Evolutionary conservation across 176 grass and related monocot genomes (phyloP), one percentile per base, ranked within the genome.

Genomic region (Carex scoparia): DNA sequence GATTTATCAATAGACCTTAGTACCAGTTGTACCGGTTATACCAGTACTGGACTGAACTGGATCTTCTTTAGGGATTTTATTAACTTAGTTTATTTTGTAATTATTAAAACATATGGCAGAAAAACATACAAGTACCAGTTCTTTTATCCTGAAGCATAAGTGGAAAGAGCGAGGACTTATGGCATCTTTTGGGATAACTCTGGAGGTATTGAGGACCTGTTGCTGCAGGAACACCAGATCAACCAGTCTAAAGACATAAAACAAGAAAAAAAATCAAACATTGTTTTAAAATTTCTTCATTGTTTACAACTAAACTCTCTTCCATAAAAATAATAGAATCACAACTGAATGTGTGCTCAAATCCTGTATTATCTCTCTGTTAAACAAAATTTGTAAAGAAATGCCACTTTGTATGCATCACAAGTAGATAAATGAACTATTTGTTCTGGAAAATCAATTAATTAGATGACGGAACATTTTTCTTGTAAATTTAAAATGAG

Each of bases 131-230:
- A 51, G 73, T 81, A 94, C 94, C 92, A 92, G 89, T 87, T 48
- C 90, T 89, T 61, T 93, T 92, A 72, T 97, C 89, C 58, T 97
- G 84, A 28, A 94, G 79, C 86, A 97, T 88, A 84, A 91, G 84
- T 54, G 61, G 57, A 82, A 91, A 81, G 30, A 94, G 84, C 55
- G 72, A 86, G 3, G 92, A 97, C 35, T 87, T 94, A 80, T 97
- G 94, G 80, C 87, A 86, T 85, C 92, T 85, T 61, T 92, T 87
- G 65, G 92, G 88, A 55, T 91, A 97, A 81, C 79, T 92, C 69
- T 84, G 71, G 27, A 85, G 86, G 86, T 94, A 97, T 87, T 97
- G 89, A 28, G 82, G 84, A 13, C 67, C 27, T 32, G 90, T 82
- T 79, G 92, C 89, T 83, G 80, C 37, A 2, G 87, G 87, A 70